phyloP scores from a whole-genome alignment of 306 rosid species.

The Cajanus cajan region DNA sequence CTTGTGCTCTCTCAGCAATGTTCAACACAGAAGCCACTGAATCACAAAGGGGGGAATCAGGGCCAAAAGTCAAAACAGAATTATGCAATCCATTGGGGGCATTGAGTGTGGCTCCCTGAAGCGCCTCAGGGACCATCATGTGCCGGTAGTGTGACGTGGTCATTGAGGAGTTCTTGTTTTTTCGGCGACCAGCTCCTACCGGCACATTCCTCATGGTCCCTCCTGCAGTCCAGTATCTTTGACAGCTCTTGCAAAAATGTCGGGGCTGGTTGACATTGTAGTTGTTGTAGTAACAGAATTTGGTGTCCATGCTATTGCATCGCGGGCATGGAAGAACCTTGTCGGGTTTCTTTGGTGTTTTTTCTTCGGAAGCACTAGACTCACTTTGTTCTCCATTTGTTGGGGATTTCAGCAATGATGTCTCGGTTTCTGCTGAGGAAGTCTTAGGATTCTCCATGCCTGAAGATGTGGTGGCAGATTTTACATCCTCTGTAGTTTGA shows the following conservation, averaged over 20 bases:
- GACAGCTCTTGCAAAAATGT: constrained; percentile 94
- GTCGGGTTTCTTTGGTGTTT: constrained; percentile 76
- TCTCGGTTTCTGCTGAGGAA: constrained; percentile 62
- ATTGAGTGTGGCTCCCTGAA: constrained; percentile 41
- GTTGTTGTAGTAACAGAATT: constrained; percentile 89
- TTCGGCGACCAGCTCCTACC: constrained; percentile 91
- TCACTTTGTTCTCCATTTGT: constrained; percentile 66
- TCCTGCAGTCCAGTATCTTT: constrained; percentile 97
- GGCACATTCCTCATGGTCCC: constrained; percentile 95
- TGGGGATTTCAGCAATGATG: constrained; percentile 50
- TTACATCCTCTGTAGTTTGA: constrained; percentile 46
- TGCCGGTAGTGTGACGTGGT: constrained; percentile 49
- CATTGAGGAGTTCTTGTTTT: constrained; percentile 62
- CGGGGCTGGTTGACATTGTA: constrained; percentile 98
- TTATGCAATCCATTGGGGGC: constrained; percentile 41
- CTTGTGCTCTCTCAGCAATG: constrained; percentile 46
- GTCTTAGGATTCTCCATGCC: constrained; percentile 52
- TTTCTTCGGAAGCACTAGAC: constrained; percentile 52
- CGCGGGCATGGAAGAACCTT: constrained; percentile 83
- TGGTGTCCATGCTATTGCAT: constrained; percentile 90
- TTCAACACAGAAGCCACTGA: constrained; percentile 62
- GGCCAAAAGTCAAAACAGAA: constrained; percentile 51
- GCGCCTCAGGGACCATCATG: constrained; percentile 49
- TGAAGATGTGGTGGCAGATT: constrained; percentile 51
- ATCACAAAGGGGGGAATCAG: constrained; percentile 62